Base-by-base conservation (phyloP, 768 basidiomycete genomes). In the Leccinum disarticulatum region DNA sequence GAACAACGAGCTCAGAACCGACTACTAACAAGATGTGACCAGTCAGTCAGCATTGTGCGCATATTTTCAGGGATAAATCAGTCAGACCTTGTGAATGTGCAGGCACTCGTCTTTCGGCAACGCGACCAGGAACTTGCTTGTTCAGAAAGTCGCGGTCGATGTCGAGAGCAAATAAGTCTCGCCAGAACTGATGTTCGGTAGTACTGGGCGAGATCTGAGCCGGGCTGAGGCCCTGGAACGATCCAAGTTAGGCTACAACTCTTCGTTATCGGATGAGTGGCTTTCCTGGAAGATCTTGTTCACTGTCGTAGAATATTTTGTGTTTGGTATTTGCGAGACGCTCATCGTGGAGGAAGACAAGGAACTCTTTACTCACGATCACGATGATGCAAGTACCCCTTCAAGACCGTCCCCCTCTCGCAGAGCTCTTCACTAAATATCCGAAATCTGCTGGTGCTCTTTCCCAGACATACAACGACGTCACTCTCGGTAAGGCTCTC, bases 391-490 rank as follows among this genome's bases (percentile, higher is more conserved):
- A 66, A 14, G 33, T 35, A 54, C 55, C n/a, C 13, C 33, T 59
- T 67, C 36, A 63, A 15, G 50, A 33, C 13, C 43, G 14, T 25
- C 31, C 10, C 25, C 25, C 25, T 25, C 25, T 90, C 28, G 73
- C 81, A 10, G 71, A 74, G 4, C 66, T 85, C 43, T 61, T 87
- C 27, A 60, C 66, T 11, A 88, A 85, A 69, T 91, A 91, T 65
- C 89, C 90, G 36, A 77, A 71, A 27, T 73, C 80, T 15, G 84
- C 85, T 3, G 80, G 85, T 13, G 77, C 81, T 25, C 72, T 91
- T 9, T 89, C 91, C 68, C 90, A 91, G 70, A 79, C 86, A 1
- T 91, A 87, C 74, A 91, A 91, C 68, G 90, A 93, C 59, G 72
- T 92, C 31, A 70, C 82, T 6, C 81, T 84, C 22, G 83, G 90